Percentiles rank a stretch among this genome's conserved stretches.
Evolutionary conservation across 2,329 filamentous ascomycete genomes (phyloP).

Genomic region (Rhytidhysteron rufulum): DNA sequence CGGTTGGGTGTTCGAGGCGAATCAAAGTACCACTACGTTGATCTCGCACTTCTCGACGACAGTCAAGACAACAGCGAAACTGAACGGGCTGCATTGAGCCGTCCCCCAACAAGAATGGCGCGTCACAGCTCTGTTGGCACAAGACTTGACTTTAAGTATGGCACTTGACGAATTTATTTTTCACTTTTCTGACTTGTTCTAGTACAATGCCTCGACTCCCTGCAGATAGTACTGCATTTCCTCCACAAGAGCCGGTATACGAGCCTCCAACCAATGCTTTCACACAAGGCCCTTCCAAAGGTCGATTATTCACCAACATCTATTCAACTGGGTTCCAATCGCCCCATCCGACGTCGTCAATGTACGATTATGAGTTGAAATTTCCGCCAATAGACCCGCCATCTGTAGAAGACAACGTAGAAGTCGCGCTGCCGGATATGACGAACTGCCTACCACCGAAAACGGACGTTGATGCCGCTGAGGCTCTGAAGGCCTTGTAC

Average conservation of each 20-base stretch:
- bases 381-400: constrained; percentile 59
- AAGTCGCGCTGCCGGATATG: constrained; percentile 80
- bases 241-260: constrained; percentile 25
- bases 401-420: constrained; percentile 60
- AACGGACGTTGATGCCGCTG: constrained; percentile 82
- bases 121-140: constrained; percentile 30
- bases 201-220: constrained; percentile 43
- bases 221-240: constrained; percentile 48
- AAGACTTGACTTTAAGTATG: constrained; percentile 34
- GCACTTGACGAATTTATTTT: neutral
- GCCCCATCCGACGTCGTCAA: constrained; percentile 42
- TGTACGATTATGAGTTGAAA: constrained; percentile 59
- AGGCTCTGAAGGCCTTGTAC: constrained; percentile 82
- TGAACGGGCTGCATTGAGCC: constrained; percentile 15
- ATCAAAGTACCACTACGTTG: constrained; percentile 93
- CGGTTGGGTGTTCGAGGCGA: constrained; percentile 90
- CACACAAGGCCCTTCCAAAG: constrained; percentile 40
- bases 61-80: constrained; percentile 21
- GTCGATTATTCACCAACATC: constrained; percentile 45
- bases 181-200: constrained; percentile 13
- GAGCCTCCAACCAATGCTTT: constrained; percentile 25
- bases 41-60: constrained; percentile 50
- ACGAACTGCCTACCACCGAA: constrained; percentile 73
- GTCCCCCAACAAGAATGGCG: neutral
- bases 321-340: constrained; percentile 40